Percentiles rank a stretch among this genome's conserved stretches.
phyloP scores from a whole-genome alignment of 805 yeast species.

The Metschnikowia corniflorae region DNA sequence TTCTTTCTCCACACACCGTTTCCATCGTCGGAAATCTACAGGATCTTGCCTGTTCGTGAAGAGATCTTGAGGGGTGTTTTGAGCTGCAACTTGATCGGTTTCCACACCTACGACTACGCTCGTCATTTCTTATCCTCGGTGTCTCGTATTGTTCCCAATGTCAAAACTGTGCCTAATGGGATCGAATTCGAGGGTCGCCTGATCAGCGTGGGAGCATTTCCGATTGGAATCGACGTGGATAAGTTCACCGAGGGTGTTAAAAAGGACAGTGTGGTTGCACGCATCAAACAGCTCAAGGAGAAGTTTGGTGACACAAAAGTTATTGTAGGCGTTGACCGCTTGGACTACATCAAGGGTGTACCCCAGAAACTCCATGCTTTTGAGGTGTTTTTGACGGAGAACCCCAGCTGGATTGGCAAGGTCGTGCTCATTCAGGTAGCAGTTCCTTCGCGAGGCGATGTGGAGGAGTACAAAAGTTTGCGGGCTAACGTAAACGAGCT shows the following conservation, averaged over 20 bases:
- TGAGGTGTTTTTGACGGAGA: slow-evolving; percentile 85
- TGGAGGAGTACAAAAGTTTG: slow-evolving; percentile 92
- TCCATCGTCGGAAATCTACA: slow-evolving; percentile 94
- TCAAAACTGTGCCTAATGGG: slow-evolving; percentile 87
- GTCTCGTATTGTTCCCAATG: slow-evolving; percentile 67
- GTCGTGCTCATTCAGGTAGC: slow-evolving; percentile 95
- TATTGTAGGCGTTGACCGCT: slow-evolving; percentile 93
- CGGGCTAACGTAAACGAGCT: slow-evolving; percentile 93
- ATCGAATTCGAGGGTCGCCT: slow-evolving; percentile 71
- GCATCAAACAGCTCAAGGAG: slow-evolving; percentile 59
- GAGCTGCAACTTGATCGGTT: slow-evolving; percentile 92
- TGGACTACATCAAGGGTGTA: slow-evolving; percentile 96
- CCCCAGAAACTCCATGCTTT: slow-evolving; percentile 97
- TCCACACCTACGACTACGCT: slow-evolving; percentile 98
- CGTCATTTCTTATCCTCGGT: slow-evolving; percentile 92
- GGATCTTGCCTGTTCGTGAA: slow-evolving; percentile 91
- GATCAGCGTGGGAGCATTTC: slow-evolving; percentile 92
- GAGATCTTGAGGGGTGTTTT: slow-evolving; percentile 90
- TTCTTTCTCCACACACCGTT: slow-evolving; percentile 97
- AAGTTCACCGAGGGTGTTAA: slow-evolving; percentile 79
- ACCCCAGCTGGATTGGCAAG: slow-evolving; percentile 98
- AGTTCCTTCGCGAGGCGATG: slow-evolving; percentile 96
- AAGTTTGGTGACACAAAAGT: slow-evolving; percentile 76
- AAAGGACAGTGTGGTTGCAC: slow-evolving; percentile 54
- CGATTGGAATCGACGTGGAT: slow-evolving; percentile 97